These are phyloP conservation scores for Exidia glandulosa DNA, from an alignment of 768 basidiomycete genomes.

Conservation along the genomic window DNA sequence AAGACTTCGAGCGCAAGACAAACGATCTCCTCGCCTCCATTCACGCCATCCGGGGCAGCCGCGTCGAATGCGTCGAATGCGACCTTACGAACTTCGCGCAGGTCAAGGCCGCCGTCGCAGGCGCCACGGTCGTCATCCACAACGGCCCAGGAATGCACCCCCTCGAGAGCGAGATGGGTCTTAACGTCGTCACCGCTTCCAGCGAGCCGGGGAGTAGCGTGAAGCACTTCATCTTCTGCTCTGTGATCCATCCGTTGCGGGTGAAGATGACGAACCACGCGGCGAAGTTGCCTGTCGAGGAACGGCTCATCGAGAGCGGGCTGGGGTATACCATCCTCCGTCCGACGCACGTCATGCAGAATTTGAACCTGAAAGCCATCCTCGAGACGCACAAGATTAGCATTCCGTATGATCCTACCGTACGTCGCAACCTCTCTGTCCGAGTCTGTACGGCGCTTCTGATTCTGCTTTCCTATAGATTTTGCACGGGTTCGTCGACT, in stretches of 20 bases:
- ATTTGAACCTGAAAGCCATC: constrained; percentile 11
- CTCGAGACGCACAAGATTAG: constrained; percentile 11
- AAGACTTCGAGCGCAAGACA: not conserved
- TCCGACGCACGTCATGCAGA: constrained; percentile 26
- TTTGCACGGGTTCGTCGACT: constrained; percentile 23
- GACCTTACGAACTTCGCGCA: not conserved
- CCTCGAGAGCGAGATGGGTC: constrained; percentile 22
- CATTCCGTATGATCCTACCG: constrained; percentile 14
- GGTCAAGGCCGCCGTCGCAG: constrained; percentile 12
- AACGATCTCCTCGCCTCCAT: not conserved
- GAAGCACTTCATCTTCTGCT: constrained; percentile 23
- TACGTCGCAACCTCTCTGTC: constrained; percentile 5
- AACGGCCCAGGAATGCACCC: constrained; percentile 17
- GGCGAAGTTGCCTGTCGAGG: constrained; percentile 20
- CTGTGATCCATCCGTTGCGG: constrained; percentile 20
- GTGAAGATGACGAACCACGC: constrained; percentile 20
- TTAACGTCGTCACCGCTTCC: constrained; percentile 22
- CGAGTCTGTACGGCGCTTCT: not conserved
- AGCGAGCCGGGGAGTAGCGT: constrained; percentile 16
- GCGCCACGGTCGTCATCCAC: constrained; percentile 18
- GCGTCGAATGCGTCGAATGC: not conserved
- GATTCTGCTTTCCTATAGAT: not conserved
- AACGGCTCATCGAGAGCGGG: constrained; percentile 26
- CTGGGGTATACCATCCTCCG: constrained; percentile 27
- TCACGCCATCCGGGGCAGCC: not conserved